Evolutionary conservation across 1,139 yeast genomes (phyloP).

Genomic region (Spencermartinsiella ligniputridi): DNA sequence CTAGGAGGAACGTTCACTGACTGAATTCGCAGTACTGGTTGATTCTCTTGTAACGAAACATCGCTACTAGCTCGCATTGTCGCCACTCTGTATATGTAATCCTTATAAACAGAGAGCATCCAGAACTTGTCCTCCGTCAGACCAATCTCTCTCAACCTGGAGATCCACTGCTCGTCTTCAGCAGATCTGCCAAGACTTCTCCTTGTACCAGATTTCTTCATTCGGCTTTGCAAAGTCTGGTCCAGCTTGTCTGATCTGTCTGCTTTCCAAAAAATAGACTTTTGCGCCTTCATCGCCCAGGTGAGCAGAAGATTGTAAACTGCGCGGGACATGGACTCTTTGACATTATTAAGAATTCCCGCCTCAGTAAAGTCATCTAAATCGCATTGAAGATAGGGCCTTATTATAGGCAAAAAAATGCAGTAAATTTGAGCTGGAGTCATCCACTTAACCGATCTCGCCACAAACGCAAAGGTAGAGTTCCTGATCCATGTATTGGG

Average conservation of each 20-base stretch:
- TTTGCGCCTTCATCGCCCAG: slow-evolving; percentile 69
- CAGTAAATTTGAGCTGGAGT: slow-evolving; percentile 79
- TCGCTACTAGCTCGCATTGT: slow-evolving; percentile 25
- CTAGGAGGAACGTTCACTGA: slow-evolving; percentile 47
- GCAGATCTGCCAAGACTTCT: slow-evolving; percentile 20
- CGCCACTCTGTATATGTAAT: slow-evolving; percentile 62
- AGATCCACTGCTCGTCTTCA: slow-evolving; percentile 76
- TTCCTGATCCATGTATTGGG: slow-evolving; percentile 88
- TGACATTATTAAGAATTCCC: slow-evolving; percentile 57
- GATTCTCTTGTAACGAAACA: slow-evolving; percentile 1
- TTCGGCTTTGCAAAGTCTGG: background rate
- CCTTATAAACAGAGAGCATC: slow-evolving; percentile 61
- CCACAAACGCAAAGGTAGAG: slow-evolving; percentile 56
- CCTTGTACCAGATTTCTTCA: slow-evolving; percentile 1
- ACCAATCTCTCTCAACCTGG: slow-evolving; percentile 65
- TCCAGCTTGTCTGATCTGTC: slow-evolving; percentile 31
- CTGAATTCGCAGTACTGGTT: slow-evolving; percentile 25
- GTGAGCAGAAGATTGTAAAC: slow-evolving; percentile 60
- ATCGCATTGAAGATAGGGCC: slow-evolving; percentile 74
- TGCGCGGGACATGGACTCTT: slow-evolving; percentile 60
- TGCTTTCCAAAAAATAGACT: slow-evolving; percentile 75
- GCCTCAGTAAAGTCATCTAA: slow-evolving; percentile 63
- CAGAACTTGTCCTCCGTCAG: slow-evolving; percentile 68
- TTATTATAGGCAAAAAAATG: slow-evolving; percentile 73
- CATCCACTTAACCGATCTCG: slow-evolving; percentile 58